Conservation (phyloP, 345 rosid species). For the Gossypium bickii region DNA sequence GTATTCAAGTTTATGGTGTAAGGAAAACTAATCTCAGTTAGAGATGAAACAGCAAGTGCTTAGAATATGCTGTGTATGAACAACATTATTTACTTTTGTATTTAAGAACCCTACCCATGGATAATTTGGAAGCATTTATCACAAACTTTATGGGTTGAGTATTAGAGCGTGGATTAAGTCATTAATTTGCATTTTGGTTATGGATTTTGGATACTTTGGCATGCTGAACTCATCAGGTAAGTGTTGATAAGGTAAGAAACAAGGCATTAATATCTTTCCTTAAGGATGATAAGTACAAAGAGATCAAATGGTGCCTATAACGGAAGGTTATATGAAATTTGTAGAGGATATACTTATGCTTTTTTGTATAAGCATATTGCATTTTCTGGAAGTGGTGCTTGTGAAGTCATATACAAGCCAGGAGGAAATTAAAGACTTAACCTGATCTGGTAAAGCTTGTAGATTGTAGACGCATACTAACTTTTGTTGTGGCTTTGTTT, state of each 20-base stretch:
- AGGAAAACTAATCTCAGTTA: slow-evolving; percentile 28
- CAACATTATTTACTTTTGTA: slow-evolving; percentile 19
- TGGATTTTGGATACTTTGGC: slow-evolving; percentile 21
- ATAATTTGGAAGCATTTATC: slow-evolving; percentile 27
- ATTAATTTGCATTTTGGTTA: slow-evolving; percentile 11
- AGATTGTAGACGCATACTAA: background rate
- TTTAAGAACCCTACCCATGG: slow-evolving; percentile 20
- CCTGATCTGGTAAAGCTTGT: slow-evolving; percentile 16
- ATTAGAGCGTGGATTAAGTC: slow-evolving; percentile 16
- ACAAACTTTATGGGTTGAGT: slow-evolving; percentile 15
- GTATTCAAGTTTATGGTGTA: slow-evolving; percentile 34
- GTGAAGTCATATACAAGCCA: slow-evolving; percentile 9
- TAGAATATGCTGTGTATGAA: slow-evolving; percentile 37
- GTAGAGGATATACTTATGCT: background rate
- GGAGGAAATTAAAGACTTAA: slow-evolving; percentile 13
- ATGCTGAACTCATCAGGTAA: slow-evolving; percentile 19
- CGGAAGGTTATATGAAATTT: slow-evolving; percentile 9
- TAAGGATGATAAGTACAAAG: slow-evolving; percentile 3
- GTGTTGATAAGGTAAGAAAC: slow-evolving; percentile 16
- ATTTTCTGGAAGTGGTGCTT: background rate
- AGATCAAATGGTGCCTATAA: slow-evolving; percentile 12
- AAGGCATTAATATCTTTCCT: slow-evolving; percentile 13
- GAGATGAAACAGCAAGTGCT: slow-evolving; percentile 34
- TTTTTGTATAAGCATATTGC: slow-evolving; percentile 10
- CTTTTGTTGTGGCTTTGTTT: background rate